Base-by-base conservation (phyloP, 768 basidiomycete genomes). In the Coprinopsis cinerea region DNA sequence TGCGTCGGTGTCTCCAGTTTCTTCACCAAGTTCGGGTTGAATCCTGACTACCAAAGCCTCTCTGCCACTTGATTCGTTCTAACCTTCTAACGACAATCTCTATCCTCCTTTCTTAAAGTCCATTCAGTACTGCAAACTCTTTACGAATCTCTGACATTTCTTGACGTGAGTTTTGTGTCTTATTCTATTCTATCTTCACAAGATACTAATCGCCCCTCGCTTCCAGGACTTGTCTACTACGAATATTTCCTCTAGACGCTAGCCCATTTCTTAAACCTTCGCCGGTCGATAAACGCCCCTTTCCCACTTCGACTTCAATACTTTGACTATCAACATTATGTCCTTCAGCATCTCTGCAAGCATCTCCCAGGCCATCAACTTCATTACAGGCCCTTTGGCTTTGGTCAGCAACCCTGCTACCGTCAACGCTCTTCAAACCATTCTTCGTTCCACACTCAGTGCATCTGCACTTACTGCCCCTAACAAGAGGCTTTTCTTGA, bases 321-420 rank as follows among this genome's bases (percentile, higher is more conserved):
- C n/a, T n/a, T n/a, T n/a, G n/a, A n/a, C n/a, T n/a, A n/a, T n/a
- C n/a, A n/a, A 49, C 30, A 25, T 44, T 36, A 52, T 50, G 47
- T 15, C 48, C 17, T 23, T 40, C 40, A 48, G 35, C n/a, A 34
- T 59, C 50, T 48, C 59, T 25, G 53, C 60, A 35, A 60, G 64
- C 56, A 55, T 69, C 42, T 50, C 51, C 44, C 67, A 66, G 50
- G 65, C 67, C 27, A 59, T 68, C 50, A 56, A 53, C 41, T 72
- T 72, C 58, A 56, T 74, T 24, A 70, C 68, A 2, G 61, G 65
- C 10, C 69, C 72, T 23, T 59, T 74, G 32, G 41, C 65, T 34
- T 48, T 63, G 20, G 55, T 59, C 32, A 54, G 64, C 44, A 28
- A 63, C 17, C 46, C 61, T 4, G 44, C 53, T 27, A 58, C 57